Evolutionary conservation across 257 asterid genomes (phyloP).

Genomic region (Solanum bulbocastanum): DNA sequence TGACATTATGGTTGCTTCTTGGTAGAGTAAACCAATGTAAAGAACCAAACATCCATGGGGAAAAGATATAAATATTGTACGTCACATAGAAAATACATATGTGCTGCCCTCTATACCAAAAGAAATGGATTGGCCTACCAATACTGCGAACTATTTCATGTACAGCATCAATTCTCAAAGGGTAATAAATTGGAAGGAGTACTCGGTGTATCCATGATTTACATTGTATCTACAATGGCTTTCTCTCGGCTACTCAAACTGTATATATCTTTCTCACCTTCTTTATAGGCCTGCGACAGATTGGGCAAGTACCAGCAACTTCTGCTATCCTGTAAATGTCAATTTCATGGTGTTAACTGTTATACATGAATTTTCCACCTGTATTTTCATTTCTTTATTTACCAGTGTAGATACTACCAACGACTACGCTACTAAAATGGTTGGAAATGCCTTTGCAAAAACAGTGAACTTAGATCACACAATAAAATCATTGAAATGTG

Average conservation of each 20-base stretch:
- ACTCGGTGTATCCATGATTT: background rate
- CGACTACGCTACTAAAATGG: background rate
- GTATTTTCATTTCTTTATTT: background rate
- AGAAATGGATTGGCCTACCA: background rate
- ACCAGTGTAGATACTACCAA: background rate
- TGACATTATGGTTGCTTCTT: background rate
- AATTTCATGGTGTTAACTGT: background rate
- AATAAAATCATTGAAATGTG: background rate
- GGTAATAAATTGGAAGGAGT: background rate
- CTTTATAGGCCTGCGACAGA: conserved; percentile 64
- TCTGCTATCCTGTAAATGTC: conserved; percentile 53
- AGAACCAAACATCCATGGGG: background rate
- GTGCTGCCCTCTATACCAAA: background rate
- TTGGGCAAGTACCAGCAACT: conserved; percentile 62
- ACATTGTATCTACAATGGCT: background rate
- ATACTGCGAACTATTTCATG: background rate
- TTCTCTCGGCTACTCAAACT: conserved; percentile 31
- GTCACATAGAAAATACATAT: background rate
- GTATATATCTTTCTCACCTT: conserved; percentile 71
- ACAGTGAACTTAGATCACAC: background rate
- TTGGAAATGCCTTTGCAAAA: background rate
- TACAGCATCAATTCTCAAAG: background rate
- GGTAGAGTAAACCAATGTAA: background rate
- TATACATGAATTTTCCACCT: background rate
- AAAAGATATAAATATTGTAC: background rate